Evolutionary conservation across 192 early-diverging fungal species (phyloP).

Genomic region (Umbelopsis isabellina): DNA sequence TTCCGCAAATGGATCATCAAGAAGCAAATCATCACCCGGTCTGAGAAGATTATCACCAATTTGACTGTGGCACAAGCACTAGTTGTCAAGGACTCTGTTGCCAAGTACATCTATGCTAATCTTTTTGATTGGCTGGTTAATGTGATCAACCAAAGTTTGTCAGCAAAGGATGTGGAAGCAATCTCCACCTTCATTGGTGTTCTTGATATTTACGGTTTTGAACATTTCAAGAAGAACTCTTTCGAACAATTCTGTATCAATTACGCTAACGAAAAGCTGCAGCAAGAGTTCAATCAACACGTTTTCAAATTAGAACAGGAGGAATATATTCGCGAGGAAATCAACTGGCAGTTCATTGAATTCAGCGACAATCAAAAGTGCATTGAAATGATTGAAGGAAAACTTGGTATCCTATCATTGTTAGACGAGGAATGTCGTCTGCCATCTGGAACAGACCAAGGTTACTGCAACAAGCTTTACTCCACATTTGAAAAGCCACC

Average conservation of each 20-base stretch:
- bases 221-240: conserved; percentile 99
- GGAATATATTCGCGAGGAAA: conserved; percentile 95
- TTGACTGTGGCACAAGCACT: conserved; percentile 74
- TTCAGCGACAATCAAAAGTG: conserved; percentile 99
- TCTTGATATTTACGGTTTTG: conserved; percentile 99
- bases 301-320: conserved; percentile 99
- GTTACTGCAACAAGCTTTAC: conserved; percentile 91
- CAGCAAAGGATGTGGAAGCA: conserved; percentile 46
- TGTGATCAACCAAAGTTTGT: conserved; percentile 85
- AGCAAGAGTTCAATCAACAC: conserved; percentile 97
- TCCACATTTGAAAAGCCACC: conserved; percentile 72
- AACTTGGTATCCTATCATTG: conserved; percentile 91
- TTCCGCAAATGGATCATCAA: conserved; percentile 96
- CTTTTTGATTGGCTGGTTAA: conserved; percentile 97
- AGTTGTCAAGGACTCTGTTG: conserved; percentile 89
- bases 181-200: conserved; percentile 90
- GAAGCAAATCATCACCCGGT: conserved; percentile 88
- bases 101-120: conserved; percentile 95
- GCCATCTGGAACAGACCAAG: conserved; percentile 85
- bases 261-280: conserved; percentile 97
- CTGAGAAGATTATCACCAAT: conserved; percentile 89
- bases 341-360: conserved; percentile 98
- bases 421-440: conserved; percentile 88
- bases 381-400: conserved; percentile 98
- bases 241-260: conserved; percentile 99